A percentile compares a stretch with the other conserved stretches of the same genome.
Evolutionary conservation across 805 yeast species (phyloP).

Genomic region (Teunomyces gatunensis): DNA sequence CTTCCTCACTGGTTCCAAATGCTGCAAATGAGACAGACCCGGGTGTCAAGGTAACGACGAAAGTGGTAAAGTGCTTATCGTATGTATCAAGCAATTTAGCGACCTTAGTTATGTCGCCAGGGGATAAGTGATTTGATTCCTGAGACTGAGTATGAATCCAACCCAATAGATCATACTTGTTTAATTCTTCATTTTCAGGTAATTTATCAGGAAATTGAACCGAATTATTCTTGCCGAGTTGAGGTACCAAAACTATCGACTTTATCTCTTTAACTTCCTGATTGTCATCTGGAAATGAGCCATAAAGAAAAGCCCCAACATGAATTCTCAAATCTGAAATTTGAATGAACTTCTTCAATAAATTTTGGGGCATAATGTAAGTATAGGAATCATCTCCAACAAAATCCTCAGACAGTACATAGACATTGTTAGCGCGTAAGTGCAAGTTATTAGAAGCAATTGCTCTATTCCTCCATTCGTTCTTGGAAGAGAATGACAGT

Average conservation of each 20-base stretch:
- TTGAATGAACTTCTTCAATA: slow-evolving; percentile 72
- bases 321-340: slow-evolving; percentile 80
- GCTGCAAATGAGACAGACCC: slow-evolving; percentile 82
- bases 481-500: slow-evolving; percentile 73
- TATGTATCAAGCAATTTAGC: slow-evolving; percentile 39
- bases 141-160: slow-evolving; percentile 90
- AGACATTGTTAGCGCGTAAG: slow-evolving; percentile 66
- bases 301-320: slow-evolving; percentile 78
- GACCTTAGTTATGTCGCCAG: slow-evolving; percentile 68
- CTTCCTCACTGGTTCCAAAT: slow-evolving; percentile 58
- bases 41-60: slow-evolving; percentile 71
- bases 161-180: slow-evolving; percentile 74
- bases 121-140: slow-evolving; percentile 60
- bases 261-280: slow-evolving; percentile 72
- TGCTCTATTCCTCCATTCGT: slow-evolving; percentile 90
- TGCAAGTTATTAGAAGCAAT: slow-evolving; percentile 72
- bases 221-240: slow-evolving; percentile 67
- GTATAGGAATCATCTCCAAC: slow-evolving; percentile 52
- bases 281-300: slow-evolving; percentile 73
- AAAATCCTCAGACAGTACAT: slow-evolving; percentile 63
- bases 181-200: slow-evolving; percentile 37
- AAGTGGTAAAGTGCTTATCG: slow-evolving; percentile 44
- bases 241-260: slow-evolving; percentile 80
- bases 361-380: slow-evolving; percentile 77
- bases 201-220: slow-evolving; percentile 57